A percentile compares a stretch with the other conserved stretches of the same genome.
Conservation (phyloP, 352 stramenopile genomes). For the Pythium apleroticum region DNA sequence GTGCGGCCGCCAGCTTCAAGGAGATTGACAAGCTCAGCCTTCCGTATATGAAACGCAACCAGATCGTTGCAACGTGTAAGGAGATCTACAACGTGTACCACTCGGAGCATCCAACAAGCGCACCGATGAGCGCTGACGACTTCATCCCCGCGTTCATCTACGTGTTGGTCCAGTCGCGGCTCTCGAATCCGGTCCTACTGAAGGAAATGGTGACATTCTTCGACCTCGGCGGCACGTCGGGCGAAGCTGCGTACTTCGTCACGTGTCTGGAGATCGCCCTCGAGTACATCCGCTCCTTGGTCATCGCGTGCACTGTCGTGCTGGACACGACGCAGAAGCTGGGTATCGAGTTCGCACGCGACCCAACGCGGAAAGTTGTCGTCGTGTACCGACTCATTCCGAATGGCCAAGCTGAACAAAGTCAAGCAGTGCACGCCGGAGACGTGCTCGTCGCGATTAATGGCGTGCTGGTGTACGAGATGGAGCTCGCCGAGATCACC, state of each 20-base stretch:
- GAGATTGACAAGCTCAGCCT: slow-evolving; percentile 78
- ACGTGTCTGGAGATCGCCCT: slow-evolving; percentile 87
- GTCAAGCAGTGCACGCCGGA: slow-evolving; percentile 51
- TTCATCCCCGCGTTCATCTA: slow-evolving; percentile 90
- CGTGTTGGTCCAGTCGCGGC: slow-evolving; percentile 72
- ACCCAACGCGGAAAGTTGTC: slow-evolving; percentile 48
- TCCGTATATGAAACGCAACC: slow-evolving; percentile 80
- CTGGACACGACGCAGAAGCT: slow-evolving; percentile 66
- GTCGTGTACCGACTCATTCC: slow-evolving; percentile 58
- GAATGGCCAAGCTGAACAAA: slow-evolving; percentile 65
- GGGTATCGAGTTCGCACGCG: slow-evolving; percentile 73
- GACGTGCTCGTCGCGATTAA: slow-evolving; percentile 84
- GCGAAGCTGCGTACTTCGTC: slow-evolving; percentile 86
- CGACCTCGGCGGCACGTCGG: slow-evolving; percentile 58
- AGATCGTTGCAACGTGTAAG: slow-evolving; percentile 74
- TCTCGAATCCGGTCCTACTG: slow-evolving; percentile 67
- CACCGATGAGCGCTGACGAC: slow-evolving; percentile 84
- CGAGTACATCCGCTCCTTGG: slow-evolving; percentile 84
- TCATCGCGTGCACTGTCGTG: slow-evolving; percentile 80
- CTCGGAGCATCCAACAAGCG: slow-evolving; percentile 59
- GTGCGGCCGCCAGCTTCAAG: slow-evolving; percentile 59
- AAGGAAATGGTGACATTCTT: slow-evolving; percentile 86
- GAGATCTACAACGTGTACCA: slow-evolving; percentile 84
- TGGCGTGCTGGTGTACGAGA: slow-evolving; percentile 77
- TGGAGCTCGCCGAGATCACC: slow-evolving; percentile 70